A percentile compares a stretch with the other conserved stretches of the same genome.
Conservation (phyloP, 2,329 filamentous ascomycete species). For the Ampelomyces quisqualis region DNA sequence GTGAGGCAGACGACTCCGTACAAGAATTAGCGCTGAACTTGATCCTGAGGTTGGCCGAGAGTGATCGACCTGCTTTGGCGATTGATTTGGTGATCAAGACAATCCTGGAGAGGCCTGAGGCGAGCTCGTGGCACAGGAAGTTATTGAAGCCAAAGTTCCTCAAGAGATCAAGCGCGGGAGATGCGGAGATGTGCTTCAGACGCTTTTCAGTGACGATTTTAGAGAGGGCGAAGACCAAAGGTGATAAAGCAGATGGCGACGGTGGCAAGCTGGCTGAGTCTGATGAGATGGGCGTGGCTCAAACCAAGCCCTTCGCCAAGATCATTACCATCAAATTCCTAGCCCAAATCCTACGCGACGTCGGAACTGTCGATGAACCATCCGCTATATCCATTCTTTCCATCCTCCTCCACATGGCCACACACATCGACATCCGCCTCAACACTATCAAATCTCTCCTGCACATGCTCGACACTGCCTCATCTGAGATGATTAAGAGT, state of each 20-base stretch:
- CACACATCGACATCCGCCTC: conserved; percentile 44
- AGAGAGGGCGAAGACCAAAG: conserved; percentile 16
- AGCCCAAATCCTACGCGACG: conserved; percentile 41
- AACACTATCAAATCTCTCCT: conserved; percentile 40
- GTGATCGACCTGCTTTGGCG: conserved; percentile 37
- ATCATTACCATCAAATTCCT: conserved; percentile 49
- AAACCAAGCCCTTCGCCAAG: conserved; percentile 35
- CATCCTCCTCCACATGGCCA: conserved; percentile 28
- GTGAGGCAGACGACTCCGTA: conserved; percentile 10
- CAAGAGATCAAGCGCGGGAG: too few species aligned
- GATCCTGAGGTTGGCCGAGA: conserved; percentile 23
- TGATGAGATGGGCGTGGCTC: not conserved
- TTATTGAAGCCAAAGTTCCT: conserved; percentile 35
- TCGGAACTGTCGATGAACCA: conserved; percentile 36
- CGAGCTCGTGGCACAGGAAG: conserved; percentile 48
- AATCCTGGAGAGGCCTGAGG: conserved; percentile 36
- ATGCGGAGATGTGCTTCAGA: conserved; percentile 31
- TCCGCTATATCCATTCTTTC: conserved; percentile 35
- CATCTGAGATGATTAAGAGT: conserved; percentile 12
- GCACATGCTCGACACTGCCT: conserved; percentile 19
- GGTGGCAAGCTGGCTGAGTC: too few species aligned
- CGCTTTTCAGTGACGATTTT: conserved; percentile 35
- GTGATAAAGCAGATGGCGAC: too few species aligned
- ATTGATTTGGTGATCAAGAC: conserved; percentile 29
- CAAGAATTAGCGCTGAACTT: conserved; percentile 28